These are phyloP conservation scores for Blastobotrys parvus DNA, from an alignment of 805 yeast genomes.

Conservation along the genomic window DNA sequence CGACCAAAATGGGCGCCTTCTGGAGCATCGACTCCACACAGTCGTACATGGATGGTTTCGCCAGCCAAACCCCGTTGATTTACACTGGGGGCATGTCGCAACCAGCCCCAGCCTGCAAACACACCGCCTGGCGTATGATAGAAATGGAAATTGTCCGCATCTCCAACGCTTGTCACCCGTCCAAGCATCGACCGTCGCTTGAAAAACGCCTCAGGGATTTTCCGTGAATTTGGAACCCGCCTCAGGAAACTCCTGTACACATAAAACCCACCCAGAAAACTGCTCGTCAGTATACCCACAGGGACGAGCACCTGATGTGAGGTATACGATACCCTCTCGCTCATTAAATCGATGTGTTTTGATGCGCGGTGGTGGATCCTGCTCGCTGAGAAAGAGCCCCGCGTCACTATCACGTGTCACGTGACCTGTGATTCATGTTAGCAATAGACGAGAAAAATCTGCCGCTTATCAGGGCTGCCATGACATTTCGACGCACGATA, in stretches of 20 bases:
- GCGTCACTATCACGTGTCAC: too few relatives aligned
- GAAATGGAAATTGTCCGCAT: constrained; percentile 89
- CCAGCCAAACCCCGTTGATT: constrained; percentile 41
- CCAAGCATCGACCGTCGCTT: constrained; percentile 49
- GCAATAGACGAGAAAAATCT: too few relatives aligned
- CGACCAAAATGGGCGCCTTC: constrained; percentile 92
- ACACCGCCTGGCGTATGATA: constrained; percentile 92
- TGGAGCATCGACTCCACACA: constrained; percentile 96
- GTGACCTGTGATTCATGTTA: too few relatives aligned
- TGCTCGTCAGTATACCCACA: constrained; percentile 20
- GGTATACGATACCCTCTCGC: too few relatives aligned
- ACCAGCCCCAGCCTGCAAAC: constrained; percentile 90
- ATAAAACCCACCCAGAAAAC: constrained; percentile 33
- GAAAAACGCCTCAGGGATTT: constrained; percentile 42
- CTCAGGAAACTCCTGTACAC: constrained; percentile 40
- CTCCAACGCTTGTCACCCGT: constrained; percentile 83
- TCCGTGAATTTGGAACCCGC: constrained; percentile 41
- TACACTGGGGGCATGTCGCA: constrained; percentile 54
- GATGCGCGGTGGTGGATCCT: too few relatives aligned
- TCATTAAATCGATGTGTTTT: too few relatives aligned
- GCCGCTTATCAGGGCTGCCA: too few relatives aligned
- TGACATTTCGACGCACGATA: too few relatives aligned
- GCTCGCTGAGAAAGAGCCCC: too few relatives aligned
- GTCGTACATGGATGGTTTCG: constrained; percentile 68
- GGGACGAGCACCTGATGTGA: background rate